Percentiles rank a stretch among this genome's conserved stretches.
Evolutionary conservation across 495 filamentous ascomycete species (phyloP).

Genomic region (Neurospora discreta): DNA sequence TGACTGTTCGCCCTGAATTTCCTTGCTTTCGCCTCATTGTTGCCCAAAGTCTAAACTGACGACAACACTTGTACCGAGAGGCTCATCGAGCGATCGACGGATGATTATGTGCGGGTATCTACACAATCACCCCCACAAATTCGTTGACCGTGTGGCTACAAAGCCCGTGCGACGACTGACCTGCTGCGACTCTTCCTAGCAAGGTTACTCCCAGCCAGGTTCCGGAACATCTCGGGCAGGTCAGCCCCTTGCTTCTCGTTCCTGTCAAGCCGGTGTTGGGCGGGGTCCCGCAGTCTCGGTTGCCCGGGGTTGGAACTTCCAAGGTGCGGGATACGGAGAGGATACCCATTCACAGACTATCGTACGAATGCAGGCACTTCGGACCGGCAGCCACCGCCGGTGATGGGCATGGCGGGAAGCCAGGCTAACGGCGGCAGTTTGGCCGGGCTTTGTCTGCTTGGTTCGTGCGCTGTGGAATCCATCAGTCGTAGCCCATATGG

Average conservation of each 20-base stretch:
- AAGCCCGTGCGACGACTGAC: background rate
- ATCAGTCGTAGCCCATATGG: background rate
- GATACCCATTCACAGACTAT: background rate
- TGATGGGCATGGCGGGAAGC: background rate
- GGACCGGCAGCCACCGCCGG: background rate
- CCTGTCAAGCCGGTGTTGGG: background rate
- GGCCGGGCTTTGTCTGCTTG: background rate
- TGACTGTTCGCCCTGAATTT: background rate
- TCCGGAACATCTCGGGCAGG: background rate
- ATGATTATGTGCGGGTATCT: background rate
- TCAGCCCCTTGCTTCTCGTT: background rate
- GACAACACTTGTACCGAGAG: background rate
- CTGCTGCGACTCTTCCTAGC: background rate
- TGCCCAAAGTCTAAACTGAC: background rate
- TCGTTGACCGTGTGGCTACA: background rate
- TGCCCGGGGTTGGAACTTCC: background rate
- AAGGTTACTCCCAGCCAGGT: background rate
- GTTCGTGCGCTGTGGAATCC: background rate
- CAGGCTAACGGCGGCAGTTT: background rate
- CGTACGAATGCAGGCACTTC: background rate
- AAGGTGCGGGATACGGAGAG: background rate
- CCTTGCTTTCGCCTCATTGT: background rate
- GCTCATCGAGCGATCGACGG: background rate
- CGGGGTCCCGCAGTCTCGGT: background rate
- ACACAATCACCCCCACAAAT: background rate